These are phyloP conservation scores for Russula brevipes DNA, from an alignment of 768 basidiomycete genomes.

Conservation along the genomic window DNA sequence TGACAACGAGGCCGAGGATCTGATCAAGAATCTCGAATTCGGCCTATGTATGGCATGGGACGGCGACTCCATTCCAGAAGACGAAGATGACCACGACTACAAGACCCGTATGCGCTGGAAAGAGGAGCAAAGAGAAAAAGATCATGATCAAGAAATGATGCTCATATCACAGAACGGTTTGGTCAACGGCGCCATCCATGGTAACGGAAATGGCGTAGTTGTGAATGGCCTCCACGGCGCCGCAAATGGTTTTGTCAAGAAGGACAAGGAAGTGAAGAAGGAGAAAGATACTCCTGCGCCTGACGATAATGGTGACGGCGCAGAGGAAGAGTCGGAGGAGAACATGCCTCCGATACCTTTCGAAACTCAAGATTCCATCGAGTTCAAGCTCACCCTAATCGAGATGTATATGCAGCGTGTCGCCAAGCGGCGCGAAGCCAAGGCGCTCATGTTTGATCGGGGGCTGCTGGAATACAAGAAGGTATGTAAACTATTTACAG, in stretches of 20 bases:
- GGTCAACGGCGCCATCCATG: constrained; percentile 33
- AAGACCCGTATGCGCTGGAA: constrained; percentile 42
- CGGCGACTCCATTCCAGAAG: constrained; percentile 75
- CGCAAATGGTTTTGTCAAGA: constrained; percentile 32
- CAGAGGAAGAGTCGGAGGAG: constrained; percentile 58
- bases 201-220: constrained; percentile 30
- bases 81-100: constrained; percentile 72
- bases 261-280: constrained; percentile 42
- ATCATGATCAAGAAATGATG: constrained; percentile 28
- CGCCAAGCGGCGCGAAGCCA: constrained; percentile 77
- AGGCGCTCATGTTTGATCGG: constrained; percentile 86
- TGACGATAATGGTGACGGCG: constrained; percentile 42
- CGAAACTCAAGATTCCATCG: constrained; percentile 78
- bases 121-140: constrained; percentile 37
- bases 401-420: constrained; percentile 90
- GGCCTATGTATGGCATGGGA: constrained; percentile 82
- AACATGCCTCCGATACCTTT: constrained; percentile 66
- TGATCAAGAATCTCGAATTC: constrained; percentile 95
- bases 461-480: constrained; percentile 92
- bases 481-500: constrained; percentile 41
- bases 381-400: constrained; percentile 82
- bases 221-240: constrained; percentile 36
- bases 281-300: constrained; percentile 23
- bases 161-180: constrained; percentile 14
- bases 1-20: constrained; percentile 94